phyloP scores from a whole-genome alignment of 768 basidiomycete species.

The Hemileccinum impolitum region DNA sequence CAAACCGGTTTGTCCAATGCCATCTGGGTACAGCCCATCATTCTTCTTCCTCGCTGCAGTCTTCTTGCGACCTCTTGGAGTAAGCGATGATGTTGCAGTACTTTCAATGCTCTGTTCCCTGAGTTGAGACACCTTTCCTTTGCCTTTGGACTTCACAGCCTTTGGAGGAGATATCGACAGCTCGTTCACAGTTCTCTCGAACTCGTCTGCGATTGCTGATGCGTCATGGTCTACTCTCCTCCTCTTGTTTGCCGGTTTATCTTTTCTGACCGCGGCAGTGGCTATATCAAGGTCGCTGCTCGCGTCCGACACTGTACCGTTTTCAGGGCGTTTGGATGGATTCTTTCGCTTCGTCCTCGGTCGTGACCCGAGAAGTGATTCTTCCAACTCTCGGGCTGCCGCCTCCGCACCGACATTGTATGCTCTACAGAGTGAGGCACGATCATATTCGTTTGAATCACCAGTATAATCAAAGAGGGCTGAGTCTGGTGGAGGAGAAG shows the following conservation, averaged over 20 bases:
- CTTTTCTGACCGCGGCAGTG: constrained; percentile 30
- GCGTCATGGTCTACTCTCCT: constrained; percentile 53
- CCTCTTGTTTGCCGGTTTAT: constrained; percentile 54
- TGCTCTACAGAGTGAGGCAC: constrained; percentile 17
- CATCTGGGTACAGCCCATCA: constrained; percentile 49
- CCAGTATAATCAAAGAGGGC: constrained; percentile 29
- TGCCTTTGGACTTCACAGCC: constrained; percentile 44
- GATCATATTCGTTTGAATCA: constrained; percentile 24
- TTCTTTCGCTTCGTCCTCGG: constrained; percentile 42
- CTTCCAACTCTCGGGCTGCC: constrained; percentile 55
- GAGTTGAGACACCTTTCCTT: constrained; percentile 45
- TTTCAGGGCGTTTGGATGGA: constrained; percentile 47
- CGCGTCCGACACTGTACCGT: constrained; percentile 50
- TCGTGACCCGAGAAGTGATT: constrained; percentile 45
- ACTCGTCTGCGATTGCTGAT: constrained; percentile 43
- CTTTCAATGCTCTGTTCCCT: constrained; percentile 63
- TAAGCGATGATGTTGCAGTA: constrained; percentile 34
- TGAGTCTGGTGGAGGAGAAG: constrained; percentile 34
- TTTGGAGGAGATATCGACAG: constrained; percentile 35
- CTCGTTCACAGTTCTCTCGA: constrained; percentile 42
- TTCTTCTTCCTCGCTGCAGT: constrained; percentile 54
- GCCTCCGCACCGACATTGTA: constrained; percentile 45
- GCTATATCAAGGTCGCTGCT: constrained; percentile 56
- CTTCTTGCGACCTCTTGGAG: constrained; percentile 56
- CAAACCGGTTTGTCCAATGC: constrained; percentile 47